Percentiles rank a stretch among this genome's conserved stretches.
Conservation (phyloP, 257 asterid genomes). For the Solanum appendiculatum region DNA sequence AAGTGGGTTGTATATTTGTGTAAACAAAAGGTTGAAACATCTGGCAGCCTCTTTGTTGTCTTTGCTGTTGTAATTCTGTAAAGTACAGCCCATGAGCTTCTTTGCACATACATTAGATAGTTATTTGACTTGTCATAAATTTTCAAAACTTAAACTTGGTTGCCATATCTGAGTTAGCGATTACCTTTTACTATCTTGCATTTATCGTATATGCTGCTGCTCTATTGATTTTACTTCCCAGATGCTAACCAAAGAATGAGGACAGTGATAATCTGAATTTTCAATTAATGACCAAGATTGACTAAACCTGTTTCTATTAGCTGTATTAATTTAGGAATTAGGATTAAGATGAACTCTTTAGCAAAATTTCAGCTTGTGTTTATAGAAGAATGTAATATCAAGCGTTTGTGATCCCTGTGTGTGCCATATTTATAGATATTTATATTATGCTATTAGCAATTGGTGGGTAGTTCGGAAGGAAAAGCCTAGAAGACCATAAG, state of each 20-base stretch:
- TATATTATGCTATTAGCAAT: neutral
- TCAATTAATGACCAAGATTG: neutral
- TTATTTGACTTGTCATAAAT: constrained; percentile 10
- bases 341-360: neutral
- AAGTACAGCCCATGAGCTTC: constrained; percentile 28
- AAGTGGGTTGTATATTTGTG: constrained; percentile 40
- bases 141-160: constrained; percentile 6
- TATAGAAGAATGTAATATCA: neutral
- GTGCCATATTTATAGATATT: neutral
- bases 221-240: neutral
- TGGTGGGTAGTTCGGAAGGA: neutral
- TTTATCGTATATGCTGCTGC: neutral
- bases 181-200: neutral
- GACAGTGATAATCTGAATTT: neutral
- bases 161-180: neutral
- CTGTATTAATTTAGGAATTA: neutral
- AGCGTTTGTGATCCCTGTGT: neutral
- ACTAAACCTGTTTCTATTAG: neutral
- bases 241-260: neutral
- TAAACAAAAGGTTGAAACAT: constrained; percentile 23
- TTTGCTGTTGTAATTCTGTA: constrained; percentile 30
- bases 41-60: constrained; percentile 18
- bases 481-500: neutral
- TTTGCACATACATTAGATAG: constrained; percentile 31
- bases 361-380: neutral